Evolutionary conservation across 2,329 filamentous ascomycete genomes (phyloP).

Genomic region (Scopulariopsis brevicaulis): DNA sequence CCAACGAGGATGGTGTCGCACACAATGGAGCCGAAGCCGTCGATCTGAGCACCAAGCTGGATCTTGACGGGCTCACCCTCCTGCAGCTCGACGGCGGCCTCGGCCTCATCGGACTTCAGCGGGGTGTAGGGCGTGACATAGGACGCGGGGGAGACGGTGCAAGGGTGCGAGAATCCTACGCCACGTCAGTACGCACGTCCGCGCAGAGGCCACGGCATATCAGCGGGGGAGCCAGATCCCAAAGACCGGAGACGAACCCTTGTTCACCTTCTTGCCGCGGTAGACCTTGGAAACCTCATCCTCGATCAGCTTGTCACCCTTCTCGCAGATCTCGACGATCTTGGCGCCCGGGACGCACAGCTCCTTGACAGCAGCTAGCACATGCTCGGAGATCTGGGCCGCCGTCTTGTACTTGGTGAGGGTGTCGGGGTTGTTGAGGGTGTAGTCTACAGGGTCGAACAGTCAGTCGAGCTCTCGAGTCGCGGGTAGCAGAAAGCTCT

Average conservation of each 20-base stretch:
- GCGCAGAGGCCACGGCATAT: background rate
- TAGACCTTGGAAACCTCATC: slow-evolving; percentile 94
- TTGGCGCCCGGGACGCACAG: slow-evolving; percentile 75
- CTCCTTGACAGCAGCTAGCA: slow-evolving; percentile 71
- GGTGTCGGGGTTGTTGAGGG: slow-evolving; percentile 83
- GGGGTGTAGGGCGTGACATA: slow-evolving; percentile 97
- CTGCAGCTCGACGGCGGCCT: slow-evolving; percentile 71
- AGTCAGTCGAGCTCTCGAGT: background rate
- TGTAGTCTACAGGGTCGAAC: slow-evolving; percentile 54
- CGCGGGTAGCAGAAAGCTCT: background rate
- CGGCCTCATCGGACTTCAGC: slow-evolving; percentile 72
- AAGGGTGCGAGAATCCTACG: slow-evolving; percentile 79
- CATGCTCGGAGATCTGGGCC: slow-evolving; percentile 89
- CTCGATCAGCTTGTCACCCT: slow-evolving; percentile 88
- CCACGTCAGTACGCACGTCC: background rate
- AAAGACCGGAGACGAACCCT: slow-evolving; percentile 43
- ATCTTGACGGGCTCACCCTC: slow-evolving; percentile 88
- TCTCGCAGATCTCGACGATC: slow-evolving; percentile 87
- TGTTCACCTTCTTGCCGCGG: slow-evolving; percentile 93
- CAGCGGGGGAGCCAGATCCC: background rate
- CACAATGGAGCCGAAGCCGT: slow-evolving; percentile 92
- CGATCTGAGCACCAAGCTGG: slow-evolving; percentile 96
- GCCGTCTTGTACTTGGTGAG: slow-evolving; percentile 99
- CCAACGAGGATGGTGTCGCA: slow-evolving; percentile 82
- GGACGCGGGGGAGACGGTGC: slow-evolving; percentile 85